A percentile compares a stretch with the other conserved stretches of the same genome.
phyloP scores from a whole-genome alignment of 495 filamentous ascomycete species.

The Entonaema liquescens region DNA sequence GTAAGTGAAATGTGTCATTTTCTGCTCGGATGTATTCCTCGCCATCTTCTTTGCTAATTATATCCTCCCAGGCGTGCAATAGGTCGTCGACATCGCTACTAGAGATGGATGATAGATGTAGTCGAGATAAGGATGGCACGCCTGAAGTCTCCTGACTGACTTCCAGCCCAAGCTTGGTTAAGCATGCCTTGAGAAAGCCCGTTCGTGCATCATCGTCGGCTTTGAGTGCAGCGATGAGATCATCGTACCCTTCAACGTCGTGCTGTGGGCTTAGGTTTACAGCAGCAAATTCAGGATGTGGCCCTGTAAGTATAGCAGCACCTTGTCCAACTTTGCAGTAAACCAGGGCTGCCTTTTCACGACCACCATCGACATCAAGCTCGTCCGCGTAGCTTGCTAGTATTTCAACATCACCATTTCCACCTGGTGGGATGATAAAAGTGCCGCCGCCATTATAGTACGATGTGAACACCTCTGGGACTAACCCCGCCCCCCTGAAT shows the following conservation, averaged over 20 bases:
- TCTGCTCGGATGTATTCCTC: slow-evolving; percentile 83
- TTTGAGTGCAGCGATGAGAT: slow-evolving; percentile 73
- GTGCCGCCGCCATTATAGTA: slow-evolving; percentile 97
- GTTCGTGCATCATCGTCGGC: slow-evolving; percentile 74
- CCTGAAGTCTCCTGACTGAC: slow-evolving; percentile 72
- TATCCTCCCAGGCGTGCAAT: slow-evolving; percentile 70
- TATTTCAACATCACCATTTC: slow-evolving; percentile 74
- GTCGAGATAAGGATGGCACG: slow-evolving; percentile 82
- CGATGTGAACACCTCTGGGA: slow-evolving; percentile 71
- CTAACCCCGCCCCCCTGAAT: slow-evolving; percentile 58
- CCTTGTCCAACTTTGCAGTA: slow-evolving; percentile 92
- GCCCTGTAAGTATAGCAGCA: slow-evolving; percentile 79
- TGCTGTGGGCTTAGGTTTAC: slow-evolving; percentile 74
- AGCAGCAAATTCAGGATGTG: slow-evolving; percentile 95
- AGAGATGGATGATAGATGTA: slow-evolving; percentile 81
- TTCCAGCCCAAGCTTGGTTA: slow-evolving; percentile 83
- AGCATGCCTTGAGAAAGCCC: slow-evolving; percentile 81
- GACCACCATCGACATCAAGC: slow-evolving; percentile 79
- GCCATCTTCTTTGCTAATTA: slow-evolving; percentile 71
- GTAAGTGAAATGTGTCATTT: slow-evolving; percentile 84
- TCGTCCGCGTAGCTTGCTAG: slow-evolving; percentile 81
- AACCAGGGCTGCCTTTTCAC: slow-evolving; percentile 78
- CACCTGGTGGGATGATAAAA: slow-evolving; percentile 81
- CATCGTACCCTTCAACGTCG: slow-evolving; percentile 69
- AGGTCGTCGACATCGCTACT: slow-evolving; percentile 71